Evolutionary conservation across 345 rosid species (phyloP).

Genomic region (Hevea brasiliensis): DNA sequence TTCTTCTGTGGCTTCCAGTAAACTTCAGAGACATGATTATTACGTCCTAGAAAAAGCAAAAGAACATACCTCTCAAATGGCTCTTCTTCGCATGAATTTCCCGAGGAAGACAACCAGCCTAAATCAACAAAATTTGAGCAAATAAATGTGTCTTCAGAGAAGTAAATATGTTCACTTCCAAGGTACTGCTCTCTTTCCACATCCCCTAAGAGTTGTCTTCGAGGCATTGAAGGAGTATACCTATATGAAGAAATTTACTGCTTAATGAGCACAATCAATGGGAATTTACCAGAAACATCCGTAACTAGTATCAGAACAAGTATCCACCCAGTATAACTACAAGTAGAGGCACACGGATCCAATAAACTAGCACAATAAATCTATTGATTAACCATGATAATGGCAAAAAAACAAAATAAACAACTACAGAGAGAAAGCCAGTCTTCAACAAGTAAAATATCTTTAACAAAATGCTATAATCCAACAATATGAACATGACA

Average conservation of each 20-base stretch:
- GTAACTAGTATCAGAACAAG: neutral
- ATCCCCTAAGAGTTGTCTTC: constrained; percentile 71
- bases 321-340: too few relatives aligned
- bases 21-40: neutral
- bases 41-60: neutral
- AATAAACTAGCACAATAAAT: neutral
- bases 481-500: neutral
- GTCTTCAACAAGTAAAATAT: neutral
- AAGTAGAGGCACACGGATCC: constrained; percentile 1
- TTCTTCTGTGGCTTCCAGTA: neutral
- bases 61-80: constrained; percentile 71
- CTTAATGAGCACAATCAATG: constrained; percentile 16
- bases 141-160: constrained; percentile 63
- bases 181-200: constrained; percentile 47
- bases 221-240: constrained; percentile 77
- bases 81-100: constrained; percentile 86
- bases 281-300: neutral
- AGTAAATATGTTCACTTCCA: constrained; percentile 54
- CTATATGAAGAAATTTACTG: constrained; percentile 35
- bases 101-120: constrained; percentile 92
- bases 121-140: constrained; percentile 90
- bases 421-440: neutral
- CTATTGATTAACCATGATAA: neutral
- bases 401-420: neutral
- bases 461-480: constrained; percentile 1